Base-by-base conservation (phyloP, 2,329 filamentous ascomycete species). In the Tolypocladium cylindrosporum region DNA sequence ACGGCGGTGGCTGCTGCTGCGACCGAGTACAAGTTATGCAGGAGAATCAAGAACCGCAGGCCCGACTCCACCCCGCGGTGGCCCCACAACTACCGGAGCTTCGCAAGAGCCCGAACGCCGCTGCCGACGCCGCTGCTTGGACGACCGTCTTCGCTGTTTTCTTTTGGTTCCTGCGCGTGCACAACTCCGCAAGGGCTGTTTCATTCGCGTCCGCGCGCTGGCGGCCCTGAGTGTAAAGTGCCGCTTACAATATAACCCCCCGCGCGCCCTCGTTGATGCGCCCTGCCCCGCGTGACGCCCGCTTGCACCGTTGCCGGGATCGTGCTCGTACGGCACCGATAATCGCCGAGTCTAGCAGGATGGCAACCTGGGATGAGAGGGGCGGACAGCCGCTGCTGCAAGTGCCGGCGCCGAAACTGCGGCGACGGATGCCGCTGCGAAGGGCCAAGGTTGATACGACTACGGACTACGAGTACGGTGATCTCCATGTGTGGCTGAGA, bases 41-140 rank as follows among this genome's bases (percentile, higher is more conserved):
- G 11, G 7, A 27, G 10, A 24, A 10, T 19, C 24, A 16, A 9
- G 21, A 27, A 24, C 24, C 24, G 43, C 43, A 16, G 19, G 11
- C 3, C 3, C 24, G 11, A 24, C 43, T 48, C 43, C 43, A 50
- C 45, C 45, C 34, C 51, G 51, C 27, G 36, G 31, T 43, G 54
- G 39, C 43, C 57, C 57, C 58, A 55, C 58, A 45, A 34, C 9
- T 36, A 55, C 64, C 67, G 66, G 67, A 64, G 61, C 59, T 56
- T 63, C 60, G 37, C 60, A 65, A 65, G 57, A 68, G 57, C 60
- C 67, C 67, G 67, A 69, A 68, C 53, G 63, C 67, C 67, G 66
- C 13, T 14, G 11, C 43, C 5, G 24, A 48, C 43, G 43, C 43
- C 43, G 43, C 43, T 16, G 43, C 43, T 3, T 9, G 10, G 24